Base-by-base conservation (phyloP, 805 yeast genomes). In the Metschnikowia rubicola region DNA sequence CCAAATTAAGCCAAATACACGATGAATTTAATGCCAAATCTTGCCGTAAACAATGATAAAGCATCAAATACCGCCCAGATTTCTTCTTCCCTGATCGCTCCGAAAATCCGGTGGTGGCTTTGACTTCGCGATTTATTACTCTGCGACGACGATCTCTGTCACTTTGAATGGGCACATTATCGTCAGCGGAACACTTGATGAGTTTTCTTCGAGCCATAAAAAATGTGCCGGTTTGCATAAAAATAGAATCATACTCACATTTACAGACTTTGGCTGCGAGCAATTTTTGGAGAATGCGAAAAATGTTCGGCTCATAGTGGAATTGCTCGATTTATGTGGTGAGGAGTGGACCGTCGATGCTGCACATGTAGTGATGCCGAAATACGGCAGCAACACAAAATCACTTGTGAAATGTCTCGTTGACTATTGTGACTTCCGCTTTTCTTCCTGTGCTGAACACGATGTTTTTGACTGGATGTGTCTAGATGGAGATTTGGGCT, bases 61-160 rank as follows among this genome's bases (percentile, higher is more conserved):
- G 15, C 39, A 11, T 35, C 37, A 8, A 10, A 10, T 8, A 10
- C 37, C 6, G 11, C 5, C n/a, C 30, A 26, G 11, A 30, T 8
- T 35, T 30, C 47, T 31, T 44, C 45, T 41, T 30, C 44, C 12
- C 17, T 35, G 44, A 37, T 13, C 42, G 41, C 38, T 37, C 41
- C 41, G 26, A 45, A 40, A 32, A 30, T 41, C 35, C 34, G 56
- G 61, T 63, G 65, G 65, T 61, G 53, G 56, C 55, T 63, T 61
- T 63, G 67, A 63, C 67, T 53, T 47, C 59, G 67, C 60, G 50
- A 61, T 57, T 51, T 51, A 39, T 31, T 35, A 29, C 29, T 38
- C 44, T 26, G 31, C 39, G 15, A 28, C 21, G 17, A 10, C 43
- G 39, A 29, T 50, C 11, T 35, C 35, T 26, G 46, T 41, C 29